Conservation (phyloP, 2,329 filamentous ascomycete species). For the Cordyceps javanica region DNA sequence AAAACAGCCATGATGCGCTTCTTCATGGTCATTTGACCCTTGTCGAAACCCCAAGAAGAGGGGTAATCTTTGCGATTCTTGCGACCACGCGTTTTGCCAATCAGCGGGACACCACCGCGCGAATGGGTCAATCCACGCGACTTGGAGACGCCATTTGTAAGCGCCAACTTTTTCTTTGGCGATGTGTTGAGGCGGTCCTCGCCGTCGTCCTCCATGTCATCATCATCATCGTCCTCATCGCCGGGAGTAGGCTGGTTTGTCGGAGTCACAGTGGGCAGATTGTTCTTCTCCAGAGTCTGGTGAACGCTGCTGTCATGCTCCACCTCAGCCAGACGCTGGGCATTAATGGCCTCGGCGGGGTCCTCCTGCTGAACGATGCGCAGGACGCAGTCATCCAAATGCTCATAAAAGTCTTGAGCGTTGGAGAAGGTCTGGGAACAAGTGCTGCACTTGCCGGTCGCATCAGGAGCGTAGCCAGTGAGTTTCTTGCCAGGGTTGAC, state of each 20-base stretch:
- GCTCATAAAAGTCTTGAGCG: constrained; percentile 97
- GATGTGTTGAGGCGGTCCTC: constrained; percentile 43
- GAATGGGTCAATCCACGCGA: constrained; percentile 72
- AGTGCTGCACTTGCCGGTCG: constrained; percentile 91
- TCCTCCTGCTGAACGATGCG: constrained; percentile 68
- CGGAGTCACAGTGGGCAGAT: constrained; percentile 43
- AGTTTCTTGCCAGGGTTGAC: constrained; percentile 54
- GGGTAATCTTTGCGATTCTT: constrained; percentile 94
- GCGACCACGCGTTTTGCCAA: constrained; percentile 58
- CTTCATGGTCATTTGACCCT: constrained; percentile 96
- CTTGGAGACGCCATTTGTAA: constrained; percentile 53
- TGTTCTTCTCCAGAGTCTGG: constrained; percentile 58
- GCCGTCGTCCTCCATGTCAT: constrained; percentile 44
- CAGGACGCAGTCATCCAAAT: constrained; percentile 73
- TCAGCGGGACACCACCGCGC: constrained; percentile 61
- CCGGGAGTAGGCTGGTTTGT: constrained; percentile 20
- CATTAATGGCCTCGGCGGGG: constrained; percentile 62
- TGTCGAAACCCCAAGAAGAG: constrained; percentile 84
- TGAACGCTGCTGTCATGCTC: constrained; percentile 58
- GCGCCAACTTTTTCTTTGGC: constrained; percentile 52
- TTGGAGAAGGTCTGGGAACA: constrained; percentile 87
- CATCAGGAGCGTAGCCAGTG: constrained; percentile 65
- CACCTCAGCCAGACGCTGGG: constrained; percentile 58
- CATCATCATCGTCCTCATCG: constrained; percentile 50
- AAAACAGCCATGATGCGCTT: constrained; percentile 93